These are phyloP conservation scores for Paramecium tetraurelia DNA, from an alignment of 73 alveolate genomes.

Conservation along the genomic window DNA sequence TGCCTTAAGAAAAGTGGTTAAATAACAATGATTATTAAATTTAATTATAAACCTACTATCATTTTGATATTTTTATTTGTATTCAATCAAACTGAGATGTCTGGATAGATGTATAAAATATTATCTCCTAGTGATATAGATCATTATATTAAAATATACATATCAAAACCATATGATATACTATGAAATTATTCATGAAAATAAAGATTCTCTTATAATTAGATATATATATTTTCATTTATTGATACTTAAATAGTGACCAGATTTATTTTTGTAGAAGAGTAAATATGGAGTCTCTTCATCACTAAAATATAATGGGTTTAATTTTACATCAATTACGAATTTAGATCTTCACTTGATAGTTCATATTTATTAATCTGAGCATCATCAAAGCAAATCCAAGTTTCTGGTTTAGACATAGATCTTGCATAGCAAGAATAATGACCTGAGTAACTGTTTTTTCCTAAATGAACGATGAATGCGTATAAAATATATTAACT, in stretches of 20 bases:
- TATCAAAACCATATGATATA: no score
- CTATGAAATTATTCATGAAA: no score
- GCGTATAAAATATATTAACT: background rate
- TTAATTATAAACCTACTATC: background rate
- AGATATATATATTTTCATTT: background rate
- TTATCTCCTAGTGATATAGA: no score
- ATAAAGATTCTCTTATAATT: background rate
- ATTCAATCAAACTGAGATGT: no score
- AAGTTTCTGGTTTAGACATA: background rate
- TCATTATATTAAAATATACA: no score
- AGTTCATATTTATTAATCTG: background rate
- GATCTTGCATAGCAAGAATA: conserved; percentile 21
- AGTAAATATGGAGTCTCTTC: background rate
- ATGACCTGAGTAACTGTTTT: conserved; percentile 27
- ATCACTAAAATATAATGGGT: background rate
- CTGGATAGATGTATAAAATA: no score
- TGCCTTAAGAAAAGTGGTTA: conserved; percentile 55
- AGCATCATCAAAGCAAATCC: conserved; percentile 39
- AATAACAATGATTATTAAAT: background rate
- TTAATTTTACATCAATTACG: background rate
- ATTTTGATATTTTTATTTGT: background rate
- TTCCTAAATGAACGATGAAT: conserved; percentile 19
- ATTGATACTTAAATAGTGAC: background rate
- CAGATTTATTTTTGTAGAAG: background rate
- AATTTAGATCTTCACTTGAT: background rate